phyloP scores from a whole-genome alignment of 78 protist genomes.

The Pigoraptor vietnamica region DNA sequence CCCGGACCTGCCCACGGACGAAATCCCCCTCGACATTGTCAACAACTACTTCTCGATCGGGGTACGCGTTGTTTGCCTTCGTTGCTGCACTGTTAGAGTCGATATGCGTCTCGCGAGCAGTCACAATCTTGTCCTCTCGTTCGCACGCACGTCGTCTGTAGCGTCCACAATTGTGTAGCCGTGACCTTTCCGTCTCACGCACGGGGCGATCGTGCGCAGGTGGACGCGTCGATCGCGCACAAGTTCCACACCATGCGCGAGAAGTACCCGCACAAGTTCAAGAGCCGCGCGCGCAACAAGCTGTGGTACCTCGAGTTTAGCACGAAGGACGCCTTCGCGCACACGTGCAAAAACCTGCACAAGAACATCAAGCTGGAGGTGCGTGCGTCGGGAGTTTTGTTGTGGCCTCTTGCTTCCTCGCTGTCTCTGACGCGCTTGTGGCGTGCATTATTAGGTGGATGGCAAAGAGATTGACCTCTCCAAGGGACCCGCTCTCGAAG shows the following conservation, averaged over 20 bases:
- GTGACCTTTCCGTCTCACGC: too few species aligned
- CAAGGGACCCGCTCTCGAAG: neutral
- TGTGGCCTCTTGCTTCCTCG: neutral
- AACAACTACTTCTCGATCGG: slow-evolving; percentile 69
- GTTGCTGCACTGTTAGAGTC: too few species aligned
- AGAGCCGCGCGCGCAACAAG: neutral
- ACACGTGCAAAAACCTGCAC: neutral
- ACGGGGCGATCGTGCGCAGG: neutral
- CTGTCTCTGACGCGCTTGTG: too few species aligned
- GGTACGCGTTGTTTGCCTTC: neutral
- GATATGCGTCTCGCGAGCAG: too few species aligned
- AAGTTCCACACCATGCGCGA: slow-evolving; percentile 53
- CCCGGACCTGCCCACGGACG: neutral
- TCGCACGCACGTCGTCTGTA: too few species aligned
- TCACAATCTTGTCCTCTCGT: too few species aligned
- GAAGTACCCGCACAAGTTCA: neutral
- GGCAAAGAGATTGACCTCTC: neutral
- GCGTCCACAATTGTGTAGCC: too few species aligned
- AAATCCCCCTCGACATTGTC: neutral
- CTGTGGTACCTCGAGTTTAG: slow-evolving; percentile 49
- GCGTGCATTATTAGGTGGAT: neutral
- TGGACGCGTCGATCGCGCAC: slow-evolving; percentile 54
- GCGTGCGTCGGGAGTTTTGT: neutral
- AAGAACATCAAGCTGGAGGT: slow-evolving; percentile 2
- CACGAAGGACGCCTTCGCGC: slow-evolving; percentile 27